These are phyloP conservation scores for Sporothrix inflata DNA, from an alignment of 2,329 filamentous ascomycete genomes.

Conservation along the genomic window DNA sequence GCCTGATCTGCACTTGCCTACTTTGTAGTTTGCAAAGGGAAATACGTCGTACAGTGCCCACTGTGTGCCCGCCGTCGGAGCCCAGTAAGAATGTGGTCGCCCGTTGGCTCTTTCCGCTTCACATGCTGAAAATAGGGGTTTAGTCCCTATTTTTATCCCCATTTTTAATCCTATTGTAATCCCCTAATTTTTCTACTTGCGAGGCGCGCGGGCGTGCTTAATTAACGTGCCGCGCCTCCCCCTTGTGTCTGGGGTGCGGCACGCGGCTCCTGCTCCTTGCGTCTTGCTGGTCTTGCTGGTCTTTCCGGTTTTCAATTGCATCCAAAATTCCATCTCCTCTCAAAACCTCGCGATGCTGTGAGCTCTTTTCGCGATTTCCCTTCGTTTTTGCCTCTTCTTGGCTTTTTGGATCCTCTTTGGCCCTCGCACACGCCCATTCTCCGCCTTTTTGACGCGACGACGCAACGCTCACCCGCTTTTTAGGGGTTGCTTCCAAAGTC, in stretches of 20 bases:
- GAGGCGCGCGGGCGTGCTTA: background rate
- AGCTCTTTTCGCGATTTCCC: background rate
- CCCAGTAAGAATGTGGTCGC: background rate
- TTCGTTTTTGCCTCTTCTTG: background rate
- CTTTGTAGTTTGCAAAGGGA: background rate
- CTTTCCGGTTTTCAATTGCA: background rate
- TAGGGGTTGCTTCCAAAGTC: background rate
- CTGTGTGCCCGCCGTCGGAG: background rate
- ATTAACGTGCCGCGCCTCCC: background rate
- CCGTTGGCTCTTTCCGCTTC: slow-evolving; percentile 3
- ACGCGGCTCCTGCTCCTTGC: background rate
- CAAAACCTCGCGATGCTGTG: slow-evolving; percentile 6
- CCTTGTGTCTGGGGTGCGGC: slow-evolving; percentile 15
- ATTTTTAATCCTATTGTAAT: too few species aligned
- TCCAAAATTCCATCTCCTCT: background rate
- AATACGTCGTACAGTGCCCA: background rate
- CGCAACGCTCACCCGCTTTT: slow-evolving; percentile 9
- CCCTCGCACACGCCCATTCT: background rate
- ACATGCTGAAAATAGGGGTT: background rate
- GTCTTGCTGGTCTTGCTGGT: background rate
- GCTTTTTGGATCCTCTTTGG: background rate
- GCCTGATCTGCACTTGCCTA: background rate
- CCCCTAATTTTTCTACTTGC: background rate
- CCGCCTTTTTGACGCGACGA: background rate
- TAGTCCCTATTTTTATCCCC: background rate